Evolutionary conservation across 176 grass and related monocot species (phyloP), one percentile per base, ranked within the genome.

Genomic region (Triticum timopheevii): DNA sequence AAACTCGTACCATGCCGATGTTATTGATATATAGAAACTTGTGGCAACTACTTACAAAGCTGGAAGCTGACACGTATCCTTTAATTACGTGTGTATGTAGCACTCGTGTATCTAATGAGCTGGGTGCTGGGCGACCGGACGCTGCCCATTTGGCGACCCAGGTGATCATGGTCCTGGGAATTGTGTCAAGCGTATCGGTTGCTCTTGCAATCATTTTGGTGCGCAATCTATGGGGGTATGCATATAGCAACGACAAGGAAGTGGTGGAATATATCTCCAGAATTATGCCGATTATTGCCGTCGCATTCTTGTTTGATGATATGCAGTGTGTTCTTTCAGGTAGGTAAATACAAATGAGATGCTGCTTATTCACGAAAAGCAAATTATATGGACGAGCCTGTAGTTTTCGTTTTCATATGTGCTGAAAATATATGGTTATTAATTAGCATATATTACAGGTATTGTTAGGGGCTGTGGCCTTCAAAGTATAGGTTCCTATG

Each of bases 71-170:
- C 5, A 22, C 22, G 5, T 59, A 22, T 59, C 44, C 9, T 42
- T 42, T 0, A 22, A 7, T 58, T 73, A 33, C 15, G 25, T 47
- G 19, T 8, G 4, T 16, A 38, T 20, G 23, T 50, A 97, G 95
- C 50, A 97, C 95, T 12, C 88, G 92, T 23, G 92, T 97, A 22
- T 97, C 92, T 40, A 97, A 97, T 75, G 92, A 94, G 73, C 92
- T 97, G 10, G 95, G 95, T 24, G 95, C 95, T 22, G 95, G 90
- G 5, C 86, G 49, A 52, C 92, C 88, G 0, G 76, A 94, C 69
- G 83, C 81, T 8, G 92, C 95, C 28, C 84, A 42, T 8, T 58
- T 97, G 39, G 90, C 95, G 11, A 91, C 86, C 23, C 84, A n/a
- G 45, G 90, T 94, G 1, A 92, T 97, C 50, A 74, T 94, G 65